These are phyloP conservation scores for Nematocida minor DNA, from an alignment of 371 early-diverging fungal species.

Conservation along the genomic window DNA sequence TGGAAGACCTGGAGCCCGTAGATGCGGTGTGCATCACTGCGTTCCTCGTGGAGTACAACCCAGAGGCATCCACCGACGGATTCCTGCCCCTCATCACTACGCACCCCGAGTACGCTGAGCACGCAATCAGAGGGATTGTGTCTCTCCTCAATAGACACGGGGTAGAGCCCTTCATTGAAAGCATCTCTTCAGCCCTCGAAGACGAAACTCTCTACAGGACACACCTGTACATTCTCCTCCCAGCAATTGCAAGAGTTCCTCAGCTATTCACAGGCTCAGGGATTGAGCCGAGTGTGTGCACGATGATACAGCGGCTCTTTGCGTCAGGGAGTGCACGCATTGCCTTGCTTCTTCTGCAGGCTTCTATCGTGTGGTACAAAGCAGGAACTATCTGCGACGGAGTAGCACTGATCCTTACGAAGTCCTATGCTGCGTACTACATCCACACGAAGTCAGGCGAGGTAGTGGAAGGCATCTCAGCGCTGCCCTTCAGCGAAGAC, in stretches of 20 bases:
- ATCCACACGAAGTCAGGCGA: not conserved
- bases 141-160: conserved; percentile 8
- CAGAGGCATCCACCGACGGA: not conserved
- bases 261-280: conserved; percentile 20
- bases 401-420: not conserved
- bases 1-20: conserved; percentile 35
- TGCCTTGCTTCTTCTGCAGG: conserved; percentile 16
- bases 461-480: not conserved
- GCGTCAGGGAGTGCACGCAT: conserved; percentile 4
- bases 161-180: conserved; percentile 13
- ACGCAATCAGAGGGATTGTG: conserved; percentile 32
- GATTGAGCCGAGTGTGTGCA: conserved; percentile 21
- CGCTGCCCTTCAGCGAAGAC: conserved; percentile 4
- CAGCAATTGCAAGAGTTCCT: conserved; percentile 12
- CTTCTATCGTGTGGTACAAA: conserved; percentile 33
- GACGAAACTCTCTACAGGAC: conserved; percentile 50
- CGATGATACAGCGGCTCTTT: conserved; percentile 1
- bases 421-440: conserved; percentile 20
- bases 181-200: conserved; percentile 33
- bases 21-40: conserved; percentile 31
- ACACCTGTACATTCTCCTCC: conserved; percentile 38
- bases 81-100: conserved; percentile 40
- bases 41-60: conserved; percentile 16
- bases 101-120: conserved; percentile 46
- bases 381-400: not conserved